A percentile compares a stretch with the other conserved stretches of the same genome.
phyloP scores from a whole-genome alignment of 495 filamentous ascomycete species.

The Trypethelium eluteriae region DNA sequence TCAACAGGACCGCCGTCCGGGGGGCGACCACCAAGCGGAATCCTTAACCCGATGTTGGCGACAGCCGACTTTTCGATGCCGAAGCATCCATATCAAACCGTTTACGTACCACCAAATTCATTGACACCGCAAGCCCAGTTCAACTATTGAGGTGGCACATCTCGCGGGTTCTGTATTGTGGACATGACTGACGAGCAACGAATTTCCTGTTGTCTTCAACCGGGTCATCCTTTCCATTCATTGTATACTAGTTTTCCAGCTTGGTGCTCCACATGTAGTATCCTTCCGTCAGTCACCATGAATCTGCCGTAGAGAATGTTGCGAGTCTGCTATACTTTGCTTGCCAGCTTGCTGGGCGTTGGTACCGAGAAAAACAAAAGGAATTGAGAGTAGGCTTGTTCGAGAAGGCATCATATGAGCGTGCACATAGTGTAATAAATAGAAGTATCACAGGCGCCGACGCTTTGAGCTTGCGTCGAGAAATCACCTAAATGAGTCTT shows the following conservation, averaged over 20 bases:
- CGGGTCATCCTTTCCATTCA: background rate
- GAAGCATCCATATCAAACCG: constrained; percentile 68
- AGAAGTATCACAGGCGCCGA: background rate
- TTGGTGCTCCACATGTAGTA: background rate
- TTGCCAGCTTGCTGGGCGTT: background rate
- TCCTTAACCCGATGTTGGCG: constrained; percentile 57
- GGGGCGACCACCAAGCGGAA: constrained; percentile 38
- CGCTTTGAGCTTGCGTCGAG: background rate
- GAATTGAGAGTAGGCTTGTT: background rate
- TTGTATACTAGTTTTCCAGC: constrained; percentile 1
- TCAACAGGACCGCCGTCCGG: constrained; percentile 19
- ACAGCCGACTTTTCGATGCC: constrained; percentile 64
- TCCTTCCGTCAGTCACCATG: background rate
- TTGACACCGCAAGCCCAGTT: constrained; percentile 10
- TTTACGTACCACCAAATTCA: constrained; percentile 35
- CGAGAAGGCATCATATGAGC: no score
- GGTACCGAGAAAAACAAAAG: background rate
- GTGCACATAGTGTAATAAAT: background rate
- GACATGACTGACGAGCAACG: constrained; percentile 7
- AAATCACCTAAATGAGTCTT: background rate
- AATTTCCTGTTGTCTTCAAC: background rate
- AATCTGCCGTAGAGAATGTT: background rate
- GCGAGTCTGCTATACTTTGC: background rate
- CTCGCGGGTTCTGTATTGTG: background rate
- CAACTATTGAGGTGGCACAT: background rate